phyloP scores from a whole-genome alignment of 83 land plant species.

The Thuja plicata region DNA sequence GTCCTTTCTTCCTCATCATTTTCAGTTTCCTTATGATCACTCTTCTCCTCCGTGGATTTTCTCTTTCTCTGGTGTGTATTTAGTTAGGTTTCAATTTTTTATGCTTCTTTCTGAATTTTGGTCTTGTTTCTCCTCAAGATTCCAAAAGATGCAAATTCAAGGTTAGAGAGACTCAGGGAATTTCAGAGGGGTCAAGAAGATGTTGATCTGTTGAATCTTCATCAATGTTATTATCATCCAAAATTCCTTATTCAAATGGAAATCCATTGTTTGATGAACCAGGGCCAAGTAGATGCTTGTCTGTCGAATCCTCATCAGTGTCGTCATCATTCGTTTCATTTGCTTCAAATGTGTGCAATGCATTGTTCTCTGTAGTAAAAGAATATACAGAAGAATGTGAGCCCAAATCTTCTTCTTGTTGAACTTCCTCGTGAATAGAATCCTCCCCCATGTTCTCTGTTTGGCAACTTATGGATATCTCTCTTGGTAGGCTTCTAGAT shows the following conservation, averaged over 20 bases:
- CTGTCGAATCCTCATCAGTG: background rate
- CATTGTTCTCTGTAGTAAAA: background rate
- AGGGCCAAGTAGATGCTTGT: background rate
- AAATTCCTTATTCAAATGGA: background rate
- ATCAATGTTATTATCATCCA: background rate
- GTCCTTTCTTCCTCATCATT: too few relatives aligned
- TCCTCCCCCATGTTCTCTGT: background rate
- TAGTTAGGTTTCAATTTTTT: background rate
- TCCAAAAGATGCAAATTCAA: background rate
- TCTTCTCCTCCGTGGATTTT: too few relatives aligned
- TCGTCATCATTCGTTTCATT: background rate
- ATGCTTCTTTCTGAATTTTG: background rate
- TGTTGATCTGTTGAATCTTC: background rate
- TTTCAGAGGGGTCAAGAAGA: conserved; percentile 4
- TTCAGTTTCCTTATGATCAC: too few relatives aligned
- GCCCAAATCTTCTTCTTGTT: conserved; percentile 9
- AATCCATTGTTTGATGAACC: background rate
- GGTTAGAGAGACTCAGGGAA: background rate
- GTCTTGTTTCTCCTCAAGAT: background rate
- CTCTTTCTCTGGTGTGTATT: too few relatives aligned
- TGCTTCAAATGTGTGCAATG: background rate
- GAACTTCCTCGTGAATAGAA: background rate
- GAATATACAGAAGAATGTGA: too few relatives aligned
- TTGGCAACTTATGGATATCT: background rate
- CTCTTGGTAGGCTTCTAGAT: conserved; percentile 2